These are phyloP conservation scores for Ogataea parapolymorpha DNA, from an alignment of 805 yeast genomes.

Conservation along the genomic window DNA sequence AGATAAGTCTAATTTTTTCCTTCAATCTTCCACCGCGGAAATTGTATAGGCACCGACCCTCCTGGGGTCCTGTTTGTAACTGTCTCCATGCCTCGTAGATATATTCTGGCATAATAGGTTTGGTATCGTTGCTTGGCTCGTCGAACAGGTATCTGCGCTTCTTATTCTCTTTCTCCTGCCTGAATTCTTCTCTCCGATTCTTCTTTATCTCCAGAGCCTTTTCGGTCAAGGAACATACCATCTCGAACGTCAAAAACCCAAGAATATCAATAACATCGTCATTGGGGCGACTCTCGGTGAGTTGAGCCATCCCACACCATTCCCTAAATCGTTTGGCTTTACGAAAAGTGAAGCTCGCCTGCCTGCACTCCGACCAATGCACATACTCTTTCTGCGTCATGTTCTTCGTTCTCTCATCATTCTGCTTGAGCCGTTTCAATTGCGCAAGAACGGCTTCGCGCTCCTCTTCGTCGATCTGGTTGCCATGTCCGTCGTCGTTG, in stretches of 20 bases:
- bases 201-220: conserved; percentile 76
- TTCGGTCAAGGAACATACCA: conserved; percentile 92
- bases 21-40: conserved; percentile 67
- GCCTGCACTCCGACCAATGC: conserved; percentile 98
- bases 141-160: conserved; percentile 68
- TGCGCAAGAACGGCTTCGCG: conserved; percentile 86
- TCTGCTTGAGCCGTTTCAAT: conserved; percentile 81
- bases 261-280: conserved; percentile 96
- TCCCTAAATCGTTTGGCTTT: conserved; percentile 93
- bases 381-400: conserved; percentile 98
- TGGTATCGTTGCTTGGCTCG: conserved; percentile 80
- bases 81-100: conserved; percentile 88
- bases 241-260: conserved; percentile 94
- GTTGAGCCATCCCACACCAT: conserved; percentile 85
- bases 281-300: conserved; percentile 87
- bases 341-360: conserved; percentile 92
- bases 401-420: conserved; percentile 87
- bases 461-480: conserved; percentile 73
- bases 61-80: conserved; percentile 56
- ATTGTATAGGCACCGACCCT: conserved; percentile 61
- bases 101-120: conserved; percentile 76
- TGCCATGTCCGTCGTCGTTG: conserved; percentile 57
- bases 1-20: conserved; percentile 46
- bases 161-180: conserved; percentile 32
- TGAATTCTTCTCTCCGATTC: conserved; percentile 7